Base-by-base conservation (phyloP, 192 early-diverging fungal genomes). In the Kappamyces sp. region DNA sequence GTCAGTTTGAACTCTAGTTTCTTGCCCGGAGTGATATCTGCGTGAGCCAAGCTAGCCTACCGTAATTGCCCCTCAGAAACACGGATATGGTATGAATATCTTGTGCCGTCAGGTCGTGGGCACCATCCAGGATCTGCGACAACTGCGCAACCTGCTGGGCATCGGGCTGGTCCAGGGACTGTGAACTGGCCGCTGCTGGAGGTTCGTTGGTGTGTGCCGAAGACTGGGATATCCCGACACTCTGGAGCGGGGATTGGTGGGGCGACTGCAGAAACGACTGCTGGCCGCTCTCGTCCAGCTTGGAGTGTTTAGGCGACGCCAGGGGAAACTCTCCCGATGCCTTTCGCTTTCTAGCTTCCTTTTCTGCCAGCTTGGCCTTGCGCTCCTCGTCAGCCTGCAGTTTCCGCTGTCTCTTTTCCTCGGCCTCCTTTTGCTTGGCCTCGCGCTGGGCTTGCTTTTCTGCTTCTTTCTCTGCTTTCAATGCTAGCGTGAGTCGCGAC, bases 401-500 rank as follows among this genome's bases (percentile, higher is more conserved):
- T 22, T 22, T 52, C 45, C 45, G 40, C 54, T 33, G 30, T 40
- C 36, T 55, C n/a, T 55, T 55, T 30, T 34, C 54, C 32, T 55
- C 54, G 30, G 34, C 6, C n/a, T 34, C 54, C 36, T 29, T 4
- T n/a, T 9, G 34, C 37, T 55, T 55, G n/a, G 22, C 30, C 31
- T 55, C 54, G 4, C 54, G 4, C 8, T 22, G 40, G 22, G 40
- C 50, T 55, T 22, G 22, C 37, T 55, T 30, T 38, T 55, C 31
- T 41, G 34, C 36, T 0, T 45, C 43, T 45, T 45, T 45, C 22
- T 45, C 12, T 45, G 43, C 43, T 22, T 45, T 22, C 22, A 22
- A 22, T 22, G 22, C 22, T 22, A 22, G 22, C 22, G 22, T 22
- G 22, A 22, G 22, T 22, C 22, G 22, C 22, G 22, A 22, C 22